Percentiles rank a stretch among this genome's conserved stretches.
Evolutionary conservation across 805 yeast genomes (phyloP).

Genomic region (Candida sithepensis): DNA sequence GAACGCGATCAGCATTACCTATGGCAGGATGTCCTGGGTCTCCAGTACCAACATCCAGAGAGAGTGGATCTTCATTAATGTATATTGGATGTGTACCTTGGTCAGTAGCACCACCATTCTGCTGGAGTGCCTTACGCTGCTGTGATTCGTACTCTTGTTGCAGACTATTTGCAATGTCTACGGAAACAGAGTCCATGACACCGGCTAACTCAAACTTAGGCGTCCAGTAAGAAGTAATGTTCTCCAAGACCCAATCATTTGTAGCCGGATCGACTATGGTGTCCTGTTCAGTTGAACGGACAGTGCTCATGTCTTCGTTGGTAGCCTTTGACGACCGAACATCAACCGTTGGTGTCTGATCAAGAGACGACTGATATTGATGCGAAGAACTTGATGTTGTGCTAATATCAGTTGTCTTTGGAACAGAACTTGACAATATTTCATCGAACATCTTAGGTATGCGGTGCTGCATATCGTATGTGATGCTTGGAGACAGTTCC

Average conservation of each 20-base stretch:
- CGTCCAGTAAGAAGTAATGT: conserved; percentile 4
- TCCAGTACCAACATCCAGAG: neutral
- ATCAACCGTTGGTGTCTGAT: neutral
- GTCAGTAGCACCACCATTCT: neutral
- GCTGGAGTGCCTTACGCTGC: neutral
- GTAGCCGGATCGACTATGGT: neutral
- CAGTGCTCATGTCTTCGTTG: neutral
- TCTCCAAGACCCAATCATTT: conserved; percentile 3
- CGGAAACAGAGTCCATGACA: neutral
- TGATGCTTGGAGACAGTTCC: neutral
- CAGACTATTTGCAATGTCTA: neutral
- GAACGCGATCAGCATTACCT: neutral
- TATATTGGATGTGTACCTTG: neutral
- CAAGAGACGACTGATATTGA: neutral
- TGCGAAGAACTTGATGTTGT: neutral
- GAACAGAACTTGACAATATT: neutral
- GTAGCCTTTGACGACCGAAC: neutral
- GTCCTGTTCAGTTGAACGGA: neutral
- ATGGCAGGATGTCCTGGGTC: no score
- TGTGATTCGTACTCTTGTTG: neutral
- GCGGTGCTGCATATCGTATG: neutral
- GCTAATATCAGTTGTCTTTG: no score
- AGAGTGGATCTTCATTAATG: neutral
- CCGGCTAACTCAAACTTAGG: conserved; percentile 5
- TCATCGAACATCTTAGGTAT: neutral